Conservation (phyloP, 163 green algal genomes). For the Volvox carteri region DNA sequence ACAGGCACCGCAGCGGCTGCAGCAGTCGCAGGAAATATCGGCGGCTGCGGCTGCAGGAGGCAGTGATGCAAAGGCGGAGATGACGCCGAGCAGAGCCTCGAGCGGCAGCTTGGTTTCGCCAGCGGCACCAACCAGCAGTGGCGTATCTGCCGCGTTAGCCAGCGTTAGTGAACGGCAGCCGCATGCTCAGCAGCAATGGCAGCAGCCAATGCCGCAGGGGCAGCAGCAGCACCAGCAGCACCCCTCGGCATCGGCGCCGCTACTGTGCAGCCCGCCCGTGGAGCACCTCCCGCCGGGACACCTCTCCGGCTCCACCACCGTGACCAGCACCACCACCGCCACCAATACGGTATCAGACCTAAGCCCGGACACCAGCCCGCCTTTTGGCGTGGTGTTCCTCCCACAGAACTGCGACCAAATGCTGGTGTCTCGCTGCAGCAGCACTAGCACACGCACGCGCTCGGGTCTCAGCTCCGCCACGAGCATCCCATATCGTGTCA, state of each 20-base stretch:
- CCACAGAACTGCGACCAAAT: background rate
- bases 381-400: background rate
- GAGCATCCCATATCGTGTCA: background rate
- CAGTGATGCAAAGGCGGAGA: background rate
- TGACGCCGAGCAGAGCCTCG: background rate
- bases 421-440: slow-evolving; percentile 12
- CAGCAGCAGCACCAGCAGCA: background rate
- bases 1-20: background rate
- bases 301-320: background rate
- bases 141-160: no score
- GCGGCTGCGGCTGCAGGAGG: background rate
- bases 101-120: no score
- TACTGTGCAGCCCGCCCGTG: background rate
- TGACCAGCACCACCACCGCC: background rate
- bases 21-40: background rate
- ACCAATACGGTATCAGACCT: background rate
- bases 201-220: background rate
- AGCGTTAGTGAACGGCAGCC: no score
- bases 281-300: background rate
- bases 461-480: slow-evolving; percentile 3
- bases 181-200: background rate
- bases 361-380: background rate
- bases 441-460: slow-evolving; percentile 14
- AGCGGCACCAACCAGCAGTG: no score
- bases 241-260: background rate